Base-by-base conservation (phyloP, 2,329 filamentous ascomycete species). In the Aspergillus calidoustus region DNA sequence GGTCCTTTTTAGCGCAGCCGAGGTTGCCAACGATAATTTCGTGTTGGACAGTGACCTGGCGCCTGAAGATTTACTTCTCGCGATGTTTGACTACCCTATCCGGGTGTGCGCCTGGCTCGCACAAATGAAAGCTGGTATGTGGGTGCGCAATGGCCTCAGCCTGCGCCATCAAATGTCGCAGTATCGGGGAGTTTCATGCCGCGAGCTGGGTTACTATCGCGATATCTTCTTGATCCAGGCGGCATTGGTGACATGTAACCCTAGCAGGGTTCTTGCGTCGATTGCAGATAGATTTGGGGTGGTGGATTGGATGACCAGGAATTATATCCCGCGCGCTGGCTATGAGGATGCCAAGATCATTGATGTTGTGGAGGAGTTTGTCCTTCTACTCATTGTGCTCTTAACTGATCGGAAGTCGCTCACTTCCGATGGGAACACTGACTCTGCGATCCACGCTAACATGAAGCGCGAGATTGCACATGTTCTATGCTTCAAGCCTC, bases 71-170 rank as follows among this genome's bases (percentile, higher is more conserved):
- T 89, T 93, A 71, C 82, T 97, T 23, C 88, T 97, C 75, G 89
- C 91, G 2, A 87, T 93, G 55, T 97, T 99, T 71, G 95, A 99
- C 75, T 97, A 92, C 70, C 94, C 96, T 0, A 82, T 99, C 4
- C 87, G 96, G 56, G 93, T 98, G 0, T 97, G 93, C 74, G 93
- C 92, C 22, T 99, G 95, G 95, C 83, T 99, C 34, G 91, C 95
- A 6, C 96, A 99, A 80, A 98, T 99, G 88, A 97, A 96, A 76
- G 93, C 94, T 19, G 92, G 93, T 55, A 96, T 98, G 89, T 99
- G 96, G 95, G 94, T 99, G 65, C 89, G 95, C 59, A 99, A 99
- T 73, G 95, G 95, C 2, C 92, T 99, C 72, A 98, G 94, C 70
- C 85, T 99, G 55, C 88, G 94, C 44, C 95, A 99, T 75, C 95